phyloP scores from a whole-genome alignment of 257 asterid species.

The Cynanchum wilfordii region DNA sequence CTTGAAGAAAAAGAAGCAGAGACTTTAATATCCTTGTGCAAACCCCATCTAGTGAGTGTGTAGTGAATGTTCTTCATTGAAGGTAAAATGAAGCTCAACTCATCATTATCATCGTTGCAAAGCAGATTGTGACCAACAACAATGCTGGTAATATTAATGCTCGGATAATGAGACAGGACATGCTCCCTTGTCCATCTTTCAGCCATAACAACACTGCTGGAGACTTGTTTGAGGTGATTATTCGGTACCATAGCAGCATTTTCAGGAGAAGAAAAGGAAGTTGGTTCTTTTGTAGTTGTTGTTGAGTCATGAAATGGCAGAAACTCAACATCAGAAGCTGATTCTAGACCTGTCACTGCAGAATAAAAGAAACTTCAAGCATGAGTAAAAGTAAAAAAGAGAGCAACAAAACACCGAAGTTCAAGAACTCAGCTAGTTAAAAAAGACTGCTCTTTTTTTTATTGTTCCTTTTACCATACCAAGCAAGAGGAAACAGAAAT shows the following conservation, averaged over 20 bases:
- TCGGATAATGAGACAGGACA: slow-evolving; percentile 64
- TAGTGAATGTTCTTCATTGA: slow-evolving; percentile 62
- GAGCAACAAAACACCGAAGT: background rate
- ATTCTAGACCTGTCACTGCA: slow-evolving; percentile 49
- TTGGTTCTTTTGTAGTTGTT: slow-evolving; percentile 26
- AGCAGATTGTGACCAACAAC: slow-evolving; percentile 46
- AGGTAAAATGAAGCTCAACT: slow-evolving; percentile 39
- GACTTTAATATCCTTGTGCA: slow-evolving; percentile 58
- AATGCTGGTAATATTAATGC: slow-evolving; percentile 49
- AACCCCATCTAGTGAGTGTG: slow-evolving; percentile 90
- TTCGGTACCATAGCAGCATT: slow-evolving; percentile 47
- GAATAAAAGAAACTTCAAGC: slow-evolving; percentile 5
- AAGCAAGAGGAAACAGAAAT: slow-evolving; percentile 6
- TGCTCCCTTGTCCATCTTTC: slow-evolving; percentile 64
- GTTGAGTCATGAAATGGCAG: slow-evolving; percentile 33
- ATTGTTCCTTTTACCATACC: slow-evolving; percentile 2
- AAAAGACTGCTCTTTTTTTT: background rate
- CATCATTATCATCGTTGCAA: slow-evolving; percentile 29
- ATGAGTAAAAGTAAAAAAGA: background rate
- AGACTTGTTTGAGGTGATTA: slow-evolving; percentile 41
- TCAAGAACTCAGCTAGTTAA: background rate
- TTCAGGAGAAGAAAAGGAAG: slow-evolving; percentile 21
- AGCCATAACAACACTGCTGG: slow-evolving; percentile 58
- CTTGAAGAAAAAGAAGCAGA: slow-evolving; percentile 47
- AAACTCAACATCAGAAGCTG: slow-evolving; percentile 28